Percentiles rank a stretch among this genome's conserved stretches.
These are phyloP conservation scores for Fusarium compactum DNA, from an alignment of 2,329 filamentous ascomycete genomes.

Conservation along the genomic window DNA sequence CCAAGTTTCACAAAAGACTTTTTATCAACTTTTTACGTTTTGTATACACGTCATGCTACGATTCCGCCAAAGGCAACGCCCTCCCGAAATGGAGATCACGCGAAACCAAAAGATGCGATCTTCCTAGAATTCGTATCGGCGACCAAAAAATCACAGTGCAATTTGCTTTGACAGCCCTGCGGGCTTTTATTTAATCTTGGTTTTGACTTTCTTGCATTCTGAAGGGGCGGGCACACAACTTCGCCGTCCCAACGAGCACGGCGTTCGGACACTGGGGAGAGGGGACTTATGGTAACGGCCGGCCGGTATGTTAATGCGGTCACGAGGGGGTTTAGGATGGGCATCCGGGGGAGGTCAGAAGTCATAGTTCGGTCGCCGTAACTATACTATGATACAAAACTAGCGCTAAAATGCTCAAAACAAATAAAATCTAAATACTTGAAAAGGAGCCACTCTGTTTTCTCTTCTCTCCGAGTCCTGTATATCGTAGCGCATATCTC, in stretches of 20 bases:
- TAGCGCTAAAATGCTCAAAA: conserved; percentile 5
- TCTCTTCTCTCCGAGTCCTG: conserved; percentile 15
- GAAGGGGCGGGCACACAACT: conserved; percentile 40
- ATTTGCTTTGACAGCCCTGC: conserved; percentile 34
- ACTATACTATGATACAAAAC: conserved; percentile 4
- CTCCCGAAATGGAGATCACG: conserved; percentile 21
- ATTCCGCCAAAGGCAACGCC: conserved; percentile 43
- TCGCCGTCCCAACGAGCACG: conserved; percentile 48
- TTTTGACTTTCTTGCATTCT: conserved; percentile 40
- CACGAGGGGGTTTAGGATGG: conserved; percentile 6
- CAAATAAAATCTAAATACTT: conserved; percentile 16
- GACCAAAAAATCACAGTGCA: conserved; percentile 38
- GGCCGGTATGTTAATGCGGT: conserved; percentile 34
- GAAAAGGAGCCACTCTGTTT: conserved; percentile 16
- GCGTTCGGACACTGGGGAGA: conserved; percentile 49
- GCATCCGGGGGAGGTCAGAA: background rate
- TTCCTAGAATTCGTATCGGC: conserved; percentile 21
- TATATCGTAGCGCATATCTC: conserved; percentile 44
- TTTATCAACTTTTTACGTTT: conserved; percentile 39
- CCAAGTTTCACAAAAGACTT: conserved; percentile 26
- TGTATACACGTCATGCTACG: conserved; percentile 49
- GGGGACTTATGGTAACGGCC: conserved; percentile 34
- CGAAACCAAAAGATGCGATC: conserved; percentile 29
- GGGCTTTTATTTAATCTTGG: conserved; percentile 38
- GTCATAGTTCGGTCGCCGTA: background rate